phyloP scores from a whole-genome alignment of 352 stramenopile species.

The Elongisporangium anandrum region DNA sequence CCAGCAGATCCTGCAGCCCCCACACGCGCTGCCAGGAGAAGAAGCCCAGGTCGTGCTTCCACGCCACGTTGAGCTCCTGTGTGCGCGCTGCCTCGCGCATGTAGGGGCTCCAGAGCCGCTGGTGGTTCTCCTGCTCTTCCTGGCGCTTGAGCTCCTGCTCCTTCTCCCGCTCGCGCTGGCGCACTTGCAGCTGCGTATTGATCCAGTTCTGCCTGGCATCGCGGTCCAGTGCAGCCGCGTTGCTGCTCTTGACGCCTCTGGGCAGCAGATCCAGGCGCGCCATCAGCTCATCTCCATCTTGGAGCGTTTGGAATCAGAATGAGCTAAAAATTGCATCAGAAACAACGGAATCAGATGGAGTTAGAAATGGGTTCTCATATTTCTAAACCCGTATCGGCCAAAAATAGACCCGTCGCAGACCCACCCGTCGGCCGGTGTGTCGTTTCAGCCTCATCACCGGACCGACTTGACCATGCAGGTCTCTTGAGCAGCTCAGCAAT shows the following conservation, averaged over 20 bases:
- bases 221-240: background rate
- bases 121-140: constrained; percentile 24
- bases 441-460: background rate
- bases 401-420: background rate
- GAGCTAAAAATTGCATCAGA: background rate
- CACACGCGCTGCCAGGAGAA: constrained; percentile 52
- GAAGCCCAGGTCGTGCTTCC: constrained; percentile 48
- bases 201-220: constrained; percentile 30
- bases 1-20: constrained; percentile 32
- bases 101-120: constrained; percentile 50
- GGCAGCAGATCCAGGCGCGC: background rate
- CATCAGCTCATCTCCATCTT: background rate
- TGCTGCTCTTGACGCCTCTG: background rate
- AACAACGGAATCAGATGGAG: background rate
- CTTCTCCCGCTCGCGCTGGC: constrained; percentile 33
- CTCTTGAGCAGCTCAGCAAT: background rate
- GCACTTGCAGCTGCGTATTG: constrained; percentile 34
- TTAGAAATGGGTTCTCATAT: background rate
- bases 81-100: constrained; percentile 22
- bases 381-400: background rate
- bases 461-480: background rate
- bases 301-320: background rate
- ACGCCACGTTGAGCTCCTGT: constrained; percentile 65
- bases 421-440: background rate
- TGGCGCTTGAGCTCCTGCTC: constrained; percentile 19